These are phyloP conservation scores for Clarireedia sp. DNA, from an alignment of 2,329 filamentous ascomycete species.

Conservation along the genomic window DNA sequence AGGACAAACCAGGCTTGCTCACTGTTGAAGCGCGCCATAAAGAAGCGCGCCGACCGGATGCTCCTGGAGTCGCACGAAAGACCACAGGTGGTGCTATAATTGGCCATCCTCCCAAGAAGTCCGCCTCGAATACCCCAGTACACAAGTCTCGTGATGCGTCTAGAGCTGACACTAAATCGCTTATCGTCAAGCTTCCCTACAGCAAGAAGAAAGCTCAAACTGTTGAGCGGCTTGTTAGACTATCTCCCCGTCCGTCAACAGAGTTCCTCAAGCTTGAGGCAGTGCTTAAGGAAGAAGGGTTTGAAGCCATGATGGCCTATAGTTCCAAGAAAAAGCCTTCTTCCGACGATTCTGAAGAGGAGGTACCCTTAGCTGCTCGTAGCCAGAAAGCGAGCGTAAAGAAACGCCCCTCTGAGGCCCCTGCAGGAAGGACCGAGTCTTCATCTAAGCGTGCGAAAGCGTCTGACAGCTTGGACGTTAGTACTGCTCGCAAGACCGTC, in stretches of 20 bases:
- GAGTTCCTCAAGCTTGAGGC: slow-evolving; percentile 10
- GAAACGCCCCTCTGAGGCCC: slow-evolving; percentile 22
- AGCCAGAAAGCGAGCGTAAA: slow-evolving; percentile 10
- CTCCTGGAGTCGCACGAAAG: slow-evolving; percentile 29
- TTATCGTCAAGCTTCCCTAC: slow-evolving; percentile 28
- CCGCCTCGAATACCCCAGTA: slow-evolving; percentile 14
- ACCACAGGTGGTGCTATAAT: slow-evolving; percentile 22
- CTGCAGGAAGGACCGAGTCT: slow-evolving; percentile 22
- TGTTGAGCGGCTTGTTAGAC: slow-evolving; percentile 23
- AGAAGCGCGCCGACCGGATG: slow-evolving; percentile 25
- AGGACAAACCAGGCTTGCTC: slow-evolving; percentile 12
- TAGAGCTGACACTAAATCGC: slow-evolving; percentile 10
- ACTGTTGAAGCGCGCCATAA: slow-evolving; percentile 28
- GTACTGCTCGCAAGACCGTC: slow-evolving; percentile 32
- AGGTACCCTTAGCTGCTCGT: slow-evolving; percentile 5
- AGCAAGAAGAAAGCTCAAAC: slow-evolving; percentile 21
- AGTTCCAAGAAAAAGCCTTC: not conserved
- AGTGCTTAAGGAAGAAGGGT: slow-evolving; percentile 11
- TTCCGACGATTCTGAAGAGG: slow-evolving; percentile 17
- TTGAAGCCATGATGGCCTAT: slow-evolving; percentile 8
- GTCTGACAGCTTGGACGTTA: slow-evolving; percentile 23
- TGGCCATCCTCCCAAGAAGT: slow-evolving; percentile 26
- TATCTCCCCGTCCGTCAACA: slow-evolving; percentile 16
- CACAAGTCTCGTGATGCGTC: slow-evolving; percentile 11
- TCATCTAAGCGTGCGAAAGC: slow-evolving; percentile 31